Conservation (phyloP, 140 eudicot species). For the Erigeron philadelphicus region DNA sequence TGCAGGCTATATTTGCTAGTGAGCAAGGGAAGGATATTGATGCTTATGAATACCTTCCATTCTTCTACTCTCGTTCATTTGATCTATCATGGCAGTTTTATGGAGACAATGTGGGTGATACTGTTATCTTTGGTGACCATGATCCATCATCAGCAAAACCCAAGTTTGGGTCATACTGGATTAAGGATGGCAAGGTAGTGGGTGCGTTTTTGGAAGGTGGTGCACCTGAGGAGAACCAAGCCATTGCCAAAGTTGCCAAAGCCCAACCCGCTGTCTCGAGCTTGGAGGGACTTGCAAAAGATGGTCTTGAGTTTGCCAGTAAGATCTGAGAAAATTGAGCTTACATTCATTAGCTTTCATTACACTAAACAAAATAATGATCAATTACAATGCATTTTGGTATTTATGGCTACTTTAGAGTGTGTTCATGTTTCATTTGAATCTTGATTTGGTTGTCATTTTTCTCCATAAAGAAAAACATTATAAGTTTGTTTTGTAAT, state of each 20-base stretch:
- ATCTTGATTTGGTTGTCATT: slow-evolving; percentile 8
- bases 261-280: slow-evolving; percentile 63
- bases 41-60: slow-evolving; percentile 89
- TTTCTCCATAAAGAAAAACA: not conserved
- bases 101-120: slow-evolving; percentile 87
- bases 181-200: slow-evolving; percentile 84
- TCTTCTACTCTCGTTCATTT: slow-evolving; percentile 90
- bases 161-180: slow-evolving; percentile 96
- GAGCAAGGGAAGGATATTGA: slow-evolving; percentile 64
- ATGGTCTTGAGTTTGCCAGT: slow-evolving; percentile 75
- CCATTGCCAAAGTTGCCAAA: slow-evolving; percentile 86
- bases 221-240: slow-evolving; percentile 88
- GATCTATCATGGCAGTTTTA: slow-evolving; percentile 98
- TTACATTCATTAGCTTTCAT: slow-evolving; percentile 11
- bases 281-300: slow-evolving; percentile 67
- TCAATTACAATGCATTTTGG: slow-evolving; percentile 21
- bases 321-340: slow-evolving; percentile 41
- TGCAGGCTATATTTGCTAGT: slow-evolving; percentile 79
- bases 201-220: slow-evolving; percentile 94
- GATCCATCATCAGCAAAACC: slow-evolving; percentile 55
- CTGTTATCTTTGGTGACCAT: slow-evolving; percentile 73
- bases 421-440: slow-evolving; percentile 20
- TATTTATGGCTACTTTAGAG: slow-evolving; percentile 19
- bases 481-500: too few relatives aligned
- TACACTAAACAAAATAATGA: slow-evolving; percentile 6